phyloP scores from a whole-genome alignment of 2,329 filamentous ascomycete species.

The Lecanicillium sp. region DNA sequence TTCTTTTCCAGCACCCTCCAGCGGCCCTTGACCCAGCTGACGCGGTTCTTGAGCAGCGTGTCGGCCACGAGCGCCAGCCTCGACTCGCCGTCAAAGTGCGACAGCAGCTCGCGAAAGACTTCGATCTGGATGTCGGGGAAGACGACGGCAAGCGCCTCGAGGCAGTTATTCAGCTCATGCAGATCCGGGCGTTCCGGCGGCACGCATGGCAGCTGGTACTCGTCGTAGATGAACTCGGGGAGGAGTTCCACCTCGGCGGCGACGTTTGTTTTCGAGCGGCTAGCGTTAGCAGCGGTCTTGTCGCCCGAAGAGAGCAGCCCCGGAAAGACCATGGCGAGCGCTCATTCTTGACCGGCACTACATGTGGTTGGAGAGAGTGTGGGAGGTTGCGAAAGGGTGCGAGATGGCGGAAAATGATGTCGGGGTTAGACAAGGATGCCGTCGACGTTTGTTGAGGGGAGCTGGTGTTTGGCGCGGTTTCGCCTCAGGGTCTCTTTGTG shows the following conservation, averaged over 20 bases:
- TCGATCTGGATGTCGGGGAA: constrained; percentile 78
- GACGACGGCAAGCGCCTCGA: constrained; percentile 60
- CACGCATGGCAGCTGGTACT: constrained; percentile 42
- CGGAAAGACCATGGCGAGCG: constrained; percentile 40
- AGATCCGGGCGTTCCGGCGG: constrained; percentile 52
- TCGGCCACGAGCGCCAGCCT: constrained; percentile 71
- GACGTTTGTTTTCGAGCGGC: constrained; percentile 21
- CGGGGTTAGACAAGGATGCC: too few relatives aligned
- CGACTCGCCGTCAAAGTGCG: constrained; percentile 67
- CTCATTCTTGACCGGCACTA: constrained; percentile 16
- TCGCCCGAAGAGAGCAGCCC: constrained; percentile 38
- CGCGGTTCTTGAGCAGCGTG: constrained; percentile 63
- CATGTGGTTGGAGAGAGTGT: too few relatives aligned
- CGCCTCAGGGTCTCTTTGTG: too few relatives aligned
- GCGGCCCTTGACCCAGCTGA: constrained; percentile 63
- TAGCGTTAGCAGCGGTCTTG: constrained; percentile 16
- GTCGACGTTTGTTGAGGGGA: too few relatives aligned
- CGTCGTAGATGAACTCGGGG: constrained; percentile 46
- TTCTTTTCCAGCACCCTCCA: constrained; percentile 42
- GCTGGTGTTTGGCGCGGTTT: too few relatives aligned
- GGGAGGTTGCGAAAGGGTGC: too few relatives aligned
- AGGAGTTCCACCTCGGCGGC: constrained; percentile 17
- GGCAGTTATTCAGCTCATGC: constrained; percentile 60
- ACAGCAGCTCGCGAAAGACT: constrained; percentile 75
- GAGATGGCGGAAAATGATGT: too few relatives aligned